Evolutionary conservation across 441 rosid species (phyloP).

Genomic region (Theobroma grandiflorum): DNA sequence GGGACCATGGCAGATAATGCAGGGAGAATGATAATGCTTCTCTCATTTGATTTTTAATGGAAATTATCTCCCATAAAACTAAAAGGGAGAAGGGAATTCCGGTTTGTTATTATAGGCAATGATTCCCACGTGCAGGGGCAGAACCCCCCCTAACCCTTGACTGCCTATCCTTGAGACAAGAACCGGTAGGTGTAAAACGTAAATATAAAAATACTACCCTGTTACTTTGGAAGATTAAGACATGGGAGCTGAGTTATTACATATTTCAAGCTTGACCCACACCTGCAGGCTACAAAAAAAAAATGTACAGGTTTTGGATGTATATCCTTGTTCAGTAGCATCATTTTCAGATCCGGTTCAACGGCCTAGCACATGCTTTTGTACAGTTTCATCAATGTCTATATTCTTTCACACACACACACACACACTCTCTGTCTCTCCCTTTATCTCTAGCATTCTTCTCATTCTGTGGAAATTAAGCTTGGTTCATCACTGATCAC

Average conservation of each 20-base stretch:
- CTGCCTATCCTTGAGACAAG: too few relatives aligned
- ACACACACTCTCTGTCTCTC: neutral
- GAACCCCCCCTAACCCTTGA: too few relatives aligned
- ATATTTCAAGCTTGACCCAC: neutral
- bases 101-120: too few relatives aligned
- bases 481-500: neutral
- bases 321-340: neutral
- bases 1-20: neutral
- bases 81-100: too few relatives aligned
- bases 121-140: too few relatives aligned
- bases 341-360: neutral
- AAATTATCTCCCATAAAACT: neutral
- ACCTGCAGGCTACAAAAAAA: neutral
- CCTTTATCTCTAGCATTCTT: neutral
- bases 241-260: neutral
- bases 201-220: too few relatives aligned
- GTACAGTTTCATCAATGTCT: neutral
- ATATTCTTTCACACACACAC: neutral
- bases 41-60: neutral
- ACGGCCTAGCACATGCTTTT: neutral
- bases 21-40: neutral
- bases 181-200: too few relatives aligned
- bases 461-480: neutral
- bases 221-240: too few relatives aligned
- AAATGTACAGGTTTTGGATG: neutral